Evolutionary conservation across 768 basidiomycete species (phyloP).

Genomic region (Pleurotus eryngii): DNA sequence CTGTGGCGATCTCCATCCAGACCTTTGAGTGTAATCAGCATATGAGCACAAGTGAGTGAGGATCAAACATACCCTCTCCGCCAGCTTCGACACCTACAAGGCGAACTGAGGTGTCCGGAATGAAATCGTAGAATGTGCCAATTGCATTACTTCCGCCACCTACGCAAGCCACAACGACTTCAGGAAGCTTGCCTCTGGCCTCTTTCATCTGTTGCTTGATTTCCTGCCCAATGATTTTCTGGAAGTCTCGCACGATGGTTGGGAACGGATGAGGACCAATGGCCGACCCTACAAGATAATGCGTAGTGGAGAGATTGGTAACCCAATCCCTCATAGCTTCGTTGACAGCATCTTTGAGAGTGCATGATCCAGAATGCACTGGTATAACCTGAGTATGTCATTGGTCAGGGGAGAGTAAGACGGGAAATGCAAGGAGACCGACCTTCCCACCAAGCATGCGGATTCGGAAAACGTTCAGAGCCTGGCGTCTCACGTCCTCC

Average conservation of each 20-base stretch:
- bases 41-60: neutral
- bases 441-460: slow-evolving; percentile 95
- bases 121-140: slow-evolving; percentile 97
- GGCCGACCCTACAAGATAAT: slow-evolving; percentile 95
- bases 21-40: slow-evolving; percentile 33
- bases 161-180: slow-evolving; percentile 94
- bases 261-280: slow-evolving; percentile 99
- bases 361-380: slow-evolving; percentile 89
- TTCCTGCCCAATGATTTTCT: slow-evolving; percentile 90
- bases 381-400: slow-evolving; percentile 69
- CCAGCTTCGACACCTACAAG: slow-evolving; percentile 96
- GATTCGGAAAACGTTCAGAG: slow-evolving; percentile 96
- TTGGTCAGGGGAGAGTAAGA: neutral
- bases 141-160: slow-evolving; percentile 98
- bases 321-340: slow-evolving; percentile 99
- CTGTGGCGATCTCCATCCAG: slow-evolving; percentile 84
- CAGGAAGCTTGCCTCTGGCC: slow-evolving; percentile 80
- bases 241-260: slow-evolving; percentile 98
- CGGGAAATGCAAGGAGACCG: neutral
- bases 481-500: slow-evolving; percentile 94
- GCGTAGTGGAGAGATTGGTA: slow-evolving; percentile 88
- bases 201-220: slow-evolving; percentile 84
- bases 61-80: slow-evolving; percentile 71
- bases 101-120: slow-evolving; percentile 79
- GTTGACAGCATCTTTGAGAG: slow-evolving; percentile 97